These are phyloP conservation scores for Chalciporus sphaerocephalus DNA, from an alignment of 768 basidiomycete genomes.

Conservation along the genomic window DNA sequence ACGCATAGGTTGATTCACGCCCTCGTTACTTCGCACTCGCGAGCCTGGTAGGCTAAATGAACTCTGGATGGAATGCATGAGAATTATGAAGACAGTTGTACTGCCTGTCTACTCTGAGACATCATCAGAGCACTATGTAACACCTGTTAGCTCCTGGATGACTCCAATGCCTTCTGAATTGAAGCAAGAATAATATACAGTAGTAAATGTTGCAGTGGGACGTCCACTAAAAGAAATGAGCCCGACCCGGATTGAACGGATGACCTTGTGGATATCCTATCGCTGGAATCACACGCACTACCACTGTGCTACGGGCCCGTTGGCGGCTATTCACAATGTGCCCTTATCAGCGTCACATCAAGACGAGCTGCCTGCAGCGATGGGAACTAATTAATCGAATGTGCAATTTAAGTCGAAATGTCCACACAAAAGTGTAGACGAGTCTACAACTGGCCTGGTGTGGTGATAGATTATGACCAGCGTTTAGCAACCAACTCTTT, in stretches of 20 bases:
- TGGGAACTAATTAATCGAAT: neutral
- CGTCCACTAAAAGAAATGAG: constrained; percentile 20
- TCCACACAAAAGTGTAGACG: neutral
- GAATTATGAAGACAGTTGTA: too few species aligned
- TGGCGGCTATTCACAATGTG: neutral
- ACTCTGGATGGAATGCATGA: too few species aligned
- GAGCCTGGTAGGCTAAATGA: too few species aligned
- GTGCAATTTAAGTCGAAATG: neutral
- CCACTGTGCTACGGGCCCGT: constrained; percentile 29
- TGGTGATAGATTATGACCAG: constrained; percentile 8
- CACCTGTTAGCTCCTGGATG: too few species aligned
- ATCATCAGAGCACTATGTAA: too few species aligned
- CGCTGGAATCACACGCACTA: constrained; percentile 34
- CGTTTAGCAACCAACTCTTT: constrained; percentile 35
- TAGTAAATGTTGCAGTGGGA: too few species aligned
- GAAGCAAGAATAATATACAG: too few species aligned
- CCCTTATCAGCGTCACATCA: neutral
- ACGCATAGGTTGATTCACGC: constrained; percentile 17
- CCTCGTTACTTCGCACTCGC: too few species aligned
- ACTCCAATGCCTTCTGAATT: too few species aligned
- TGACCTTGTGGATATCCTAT: constrained; percentile 36
- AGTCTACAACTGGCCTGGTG: neutral
- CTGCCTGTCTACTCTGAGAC: too few species aligned
- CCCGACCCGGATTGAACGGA: constrained; percentile 44
- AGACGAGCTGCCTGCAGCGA: neutral